phyloP scores from a whole-genome alignment of 345 rosid species.

The Citrus reticulata region DNA sequence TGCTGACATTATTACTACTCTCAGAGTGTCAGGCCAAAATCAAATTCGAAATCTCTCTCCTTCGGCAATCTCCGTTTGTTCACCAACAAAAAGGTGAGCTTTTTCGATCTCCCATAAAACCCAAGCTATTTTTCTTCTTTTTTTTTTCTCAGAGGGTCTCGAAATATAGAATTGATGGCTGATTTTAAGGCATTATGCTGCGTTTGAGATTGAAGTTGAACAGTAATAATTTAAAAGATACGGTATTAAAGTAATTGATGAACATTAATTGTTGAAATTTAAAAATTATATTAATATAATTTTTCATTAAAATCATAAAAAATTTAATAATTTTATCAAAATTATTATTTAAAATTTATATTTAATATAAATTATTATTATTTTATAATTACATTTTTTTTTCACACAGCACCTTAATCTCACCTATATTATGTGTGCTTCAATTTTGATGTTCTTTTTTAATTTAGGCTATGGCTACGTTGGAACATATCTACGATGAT shows the following conservation, averaged over 20 bases:
- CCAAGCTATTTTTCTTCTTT: background rate
- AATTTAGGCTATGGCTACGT: too few species aligned
- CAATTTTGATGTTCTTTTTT: background rate
- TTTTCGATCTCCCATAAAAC: background rate
- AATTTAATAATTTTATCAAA: too few species aligned
- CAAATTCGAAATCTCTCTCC: background rate
- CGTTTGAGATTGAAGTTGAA: accelerated
- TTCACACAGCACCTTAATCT: too few species aligned
- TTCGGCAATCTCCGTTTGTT: background rate
- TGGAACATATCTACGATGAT: accelerated
- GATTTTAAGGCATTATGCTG: background rate
- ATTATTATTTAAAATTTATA: too few species aligned
- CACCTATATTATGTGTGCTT: background rate
- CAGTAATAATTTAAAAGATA: too few species aligned
- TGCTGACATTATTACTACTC: background rate
- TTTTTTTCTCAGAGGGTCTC: background rate
- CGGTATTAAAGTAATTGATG: accelerated
- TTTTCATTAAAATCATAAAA: too few species aligned
- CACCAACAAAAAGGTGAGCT: background rate
- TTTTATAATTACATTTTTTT: too few species aligned
- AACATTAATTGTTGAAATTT: accelerated
- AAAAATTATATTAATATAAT: too few species aligned
- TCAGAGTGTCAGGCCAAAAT: background rate
- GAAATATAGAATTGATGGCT: background rate
- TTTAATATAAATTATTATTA: too few species aligned